Percentiles rank a stretch among this genome's conserved stretches.
Conservation (phyloP, 1,284 basidiomycete genomes). For the Melampsora larici-populina region DNA sequence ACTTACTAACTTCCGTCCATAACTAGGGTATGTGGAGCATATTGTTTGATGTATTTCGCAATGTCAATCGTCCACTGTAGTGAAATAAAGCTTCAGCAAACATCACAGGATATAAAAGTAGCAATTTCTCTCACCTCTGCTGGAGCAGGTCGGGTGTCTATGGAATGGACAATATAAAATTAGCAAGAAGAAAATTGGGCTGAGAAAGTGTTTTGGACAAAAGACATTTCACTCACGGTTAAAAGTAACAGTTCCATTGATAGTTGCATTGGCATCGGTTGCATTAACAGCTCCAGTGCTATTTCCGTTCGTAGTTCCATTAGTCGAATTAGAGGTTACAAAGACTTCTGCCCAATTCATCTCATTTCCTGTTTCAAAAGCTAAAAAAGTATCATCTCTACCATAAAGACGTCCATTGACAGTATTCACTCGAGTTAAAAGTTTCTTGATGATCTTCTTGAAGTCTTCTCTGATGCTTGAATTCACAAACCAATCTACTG, state of each 20-base stretch:
- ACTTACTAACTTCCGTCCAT: conserved; percentile 27
- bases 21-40: neutral
- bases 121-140: neutral
- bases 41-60: neutral
- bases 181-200: neutral
- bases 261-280: neutral
- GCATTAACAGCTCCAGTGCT: neutral
- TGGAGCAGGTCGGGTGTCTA: conserved; percentile 4
- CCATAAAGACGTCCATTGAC: conserved; percentile 32
- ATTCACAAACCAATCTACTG: conserved; percentile 29
- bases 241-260: neutral
- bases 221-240: neutral
- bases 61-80: conserved; percentile 19
- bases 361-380: conserved; percentile 42
- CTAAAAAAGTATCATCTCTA: conserved; percentile 37
- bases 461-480: conserved; percentile 13
- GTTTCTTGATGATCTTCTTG: conserved; percentile 21
- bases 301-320: neutral
- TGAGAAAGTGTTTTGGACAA: neutral
- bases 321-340: neutral
- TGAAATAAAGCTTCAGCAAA: neutral
- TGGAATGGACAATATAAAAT: neutral
- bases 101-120: neutral
- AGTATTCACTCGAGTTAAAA: conserved; percentile 32
- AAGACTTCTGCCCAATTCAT: conserved; percentile 20